Conservation (phyloP, 305 asterid species). For the Fraxinus latifolia region DNA sequence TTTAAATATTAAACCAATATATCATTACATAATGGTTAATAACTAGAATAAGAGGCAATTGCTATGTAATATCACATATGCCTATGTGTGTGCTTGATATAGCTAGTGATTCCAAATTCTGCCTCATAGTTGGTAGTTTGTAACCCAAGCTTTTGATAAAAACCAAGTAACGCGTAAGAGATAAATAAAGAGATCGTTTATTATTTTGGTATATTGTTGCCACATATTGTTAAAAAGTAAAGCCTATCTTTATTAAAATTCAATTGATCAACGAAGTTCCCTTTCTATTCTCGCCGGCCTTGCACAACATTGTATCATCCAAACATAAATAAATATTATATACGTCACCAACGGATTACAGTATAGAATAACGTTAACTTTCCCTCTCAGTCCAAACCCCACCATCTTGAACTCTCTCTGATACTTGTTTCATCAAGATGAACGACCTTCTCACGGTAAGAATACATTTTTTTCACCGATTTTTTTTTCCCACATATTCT, state of each 20-base stretch:
- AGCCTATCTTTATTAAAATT: not conserved
- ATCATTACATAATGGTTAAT: not conserved
- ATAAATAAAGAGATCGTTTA: not conserved
- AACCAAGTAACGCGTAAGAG: not conserved
- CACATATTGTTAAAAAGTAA: not conserved
- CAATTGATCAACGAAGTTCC: not conserved
- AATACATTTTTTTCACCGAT: not conserved
- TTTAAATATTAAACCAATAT: not conserved
- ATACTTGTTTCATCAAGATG: constrained; percentile 35
- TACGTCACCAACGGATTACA: not conserved
- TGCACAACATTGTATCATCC: not conserved
- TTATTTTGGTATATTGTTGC: not conserved
- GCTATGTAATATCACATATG: not conserved
- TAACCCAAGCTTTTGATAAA: not conserved
- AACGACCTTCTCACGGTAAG: constrained; percentile 76
- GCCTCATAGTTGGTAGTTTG: not conserved
- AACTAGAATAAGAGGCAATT: not conserved
- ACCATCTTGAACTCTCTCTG: not conserved
- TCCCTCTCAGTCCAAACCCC: not conserved
- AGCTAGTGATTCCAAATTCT: not conserved
- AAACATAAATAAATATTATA: not conserved
- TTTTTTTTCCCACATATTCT: constrained; percentile 2
- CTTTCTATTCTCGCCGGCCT: not conserved
- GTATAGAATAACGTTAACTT: not conserved
- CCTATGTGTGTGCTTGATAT: not conserved